A percentile compares a stretch with the other conserved stretches of the same genome.
Conservation (phyloP, 345 rosid species). For the Eutrema japonicum region DNA sequence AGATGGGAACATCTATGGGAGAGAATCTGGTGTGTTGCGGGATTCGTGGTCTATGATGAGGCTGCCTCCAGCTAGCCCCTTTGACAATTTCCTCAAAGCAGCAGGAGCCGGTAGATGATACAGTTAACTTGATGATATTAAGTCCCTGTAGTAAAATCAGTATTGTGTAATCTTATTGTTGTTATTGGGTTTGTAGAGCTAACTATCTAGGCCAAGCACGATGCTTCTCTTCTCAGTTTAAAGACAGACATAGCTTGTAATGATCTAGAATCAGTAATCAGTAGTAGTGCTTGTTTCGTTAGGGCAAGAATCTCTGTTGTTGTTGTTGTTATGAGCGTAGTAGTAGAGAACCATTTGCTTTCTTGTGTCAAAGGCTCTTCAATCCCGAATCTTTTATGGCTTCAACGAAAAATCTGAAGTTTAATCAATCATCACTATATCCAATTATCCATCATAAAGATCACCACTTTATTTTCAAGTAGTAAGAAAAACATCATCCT, state of each 20-base stretch:
- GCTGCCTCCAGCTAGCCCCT: slow-evolving; percentile 93
- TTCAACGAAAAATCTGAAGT: neutral
- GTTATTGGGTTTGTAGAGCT: slow-evolving; percentile 28
- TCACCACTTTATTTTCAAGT: neutral
- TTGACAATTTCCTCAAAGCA: slow-evolving; percentile 89
- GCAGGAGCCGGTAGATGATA: slow-evolving; percentile 58
- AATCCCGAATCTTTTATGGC: neutral
- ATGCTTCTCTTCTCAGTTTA: slow-evolving; percentile 10
- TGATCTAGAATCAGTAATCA: slow-evolving; percentile 24
- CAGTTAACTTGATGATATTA: slow-evolving; percentile 14
- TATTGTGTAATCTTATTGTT: slow-evolving; percentile 29
- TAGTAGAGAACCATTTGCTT: slow-evolving; percentile 20
- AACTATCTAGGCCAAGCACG: slow-evolving; percentile 28
- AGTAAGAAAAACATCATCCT: neutral
- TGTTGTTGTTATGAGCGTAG: slow-evolving; percentile 6
- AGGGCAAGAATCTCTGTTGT: slow-evolving; percentile 10
- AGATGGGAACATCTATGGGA: slow-evolving; percentile 18
- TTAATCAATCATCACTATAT: neutral
- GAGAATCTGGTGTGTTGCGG: slow-evolving; percentile 37
- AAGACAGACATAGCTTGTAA: slow-evolving; percentile 25
- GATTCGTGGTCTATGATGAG: slow-evolving; percentile 67
- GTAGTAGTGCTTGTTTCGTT: slow-evolving; percentile 20
- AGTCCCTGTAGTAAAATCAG: slow-evolving; percentile 32
- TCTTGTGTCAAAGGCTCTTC: neutral
- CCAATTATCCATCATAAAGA: no score